Evolutionary conservation across 257 asterid species (phyloP), one percentile per base, ranked within the genome.

Genomic region (Mentha longifolia): DNA sequence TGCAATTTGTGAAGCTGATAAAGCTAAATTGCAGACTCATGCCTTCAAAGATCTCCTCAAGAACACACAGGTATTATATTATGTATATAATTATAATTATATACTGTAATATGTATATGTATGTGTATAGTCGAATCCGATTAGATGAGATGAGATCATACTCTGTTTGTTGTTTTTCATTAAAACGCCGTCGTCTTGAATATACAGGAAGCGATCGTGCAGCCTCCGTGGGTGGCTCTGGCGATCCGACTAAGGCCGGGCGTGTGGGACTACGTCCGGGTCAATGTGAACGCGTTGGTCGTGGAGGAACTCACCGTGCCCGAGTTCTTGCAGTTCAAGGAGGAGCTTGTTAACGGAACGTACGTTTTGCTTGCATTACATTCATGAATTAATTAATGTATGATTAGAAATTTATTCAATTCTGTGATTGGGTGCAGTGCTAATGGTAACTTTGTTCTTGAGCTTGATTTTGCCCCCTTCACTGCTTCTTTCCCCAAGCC

Each of bases 231-330:
- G 97, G 96, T 94, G 70, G 99, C 92, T 9, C 93, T 94, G 16
- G 98, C 99, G 1, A 88, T 94, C 47, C 96, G 98, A n/a, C 73
- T 91, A 37, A 77, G 97, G 80, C 98, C 98, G 0, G 97, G 99
- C 16, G 96, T 94, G 47, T 94, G 97, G 98, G 97, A 94, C 16
- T 84, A 94, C 19, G 84, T 91, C 4, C 84, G 97, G 1, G 92
- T 94, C 62, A 89, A 91, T 60, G 95, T 86, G 6, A 83, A 85
- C 33, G 88, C 90, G 3, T 81, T 91, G 1, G 75, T 70, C 7
- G 87, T 94, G 0, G 99, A 94, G 79, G 98, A 94, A 59, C 85
- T 93, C 39, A 84, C 89, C 6, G 98, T 89, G 74, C 89, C 98
- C 0, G 93, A 91, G 61, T 94, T 81, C 77, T 85, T 94, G 41